Evolutionary conservation across 108 stramenopile species (phyloP).

Genomic region (Hondaea fermentalgiana): DNA sequence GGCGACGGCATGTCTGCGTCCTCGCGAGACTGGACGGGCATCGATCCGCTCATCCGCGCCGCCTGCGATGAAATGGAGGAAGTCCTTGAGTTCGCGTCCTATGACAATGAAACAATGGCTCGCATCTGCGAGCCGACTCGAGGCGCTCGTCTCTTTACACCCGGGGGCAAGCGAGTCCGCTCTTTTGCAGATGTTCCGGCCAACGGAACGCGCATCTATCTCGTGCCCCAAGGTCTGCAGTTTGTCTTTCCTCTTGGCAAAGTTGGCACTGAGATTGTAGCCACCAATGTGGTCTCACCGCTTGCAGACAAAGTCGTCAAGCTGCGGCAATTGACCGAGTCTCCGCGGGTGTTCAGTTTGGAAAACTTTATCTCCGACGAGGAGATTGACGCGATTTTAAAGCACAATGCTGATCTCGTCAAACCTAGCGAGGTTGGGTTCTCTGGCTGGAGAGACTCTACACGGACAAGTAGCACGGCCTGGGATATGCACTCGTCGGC

Average conservation of each 20-base stretch:
- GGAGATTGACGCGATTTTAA: conserved; percentile 28
- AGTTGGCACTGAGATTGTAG: conserved; percentile 30
- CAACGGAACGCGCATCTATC: not conserved
- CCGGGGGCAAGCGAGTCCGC: not conserved
- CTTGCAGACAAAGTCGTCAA: not conserved
- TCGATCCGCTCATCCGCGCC: not conserved
- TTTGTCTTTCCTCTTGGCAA: conserved; percentile 45
- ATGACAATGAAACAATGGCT: not conserved
- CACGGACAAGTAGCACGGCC: not conserved
- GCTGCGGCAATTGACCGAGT: not conserved
- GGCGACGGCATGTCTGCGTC: not conserved
- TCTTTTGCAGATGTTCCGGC: not conserved
- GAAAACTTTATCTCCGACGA: conserved; percentile 41
- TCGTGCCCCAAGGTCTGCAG: conserved; percentile 33
- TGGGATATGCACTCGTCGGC: not conserved
- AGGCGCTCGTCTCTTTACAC: not conserved
- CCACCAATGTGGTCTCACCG: not conserved
- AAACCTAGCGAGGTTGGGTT: conserved; percentile 41
- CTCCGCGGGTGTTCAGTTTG: conserved; percentile 36
- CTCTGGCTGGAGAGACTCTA: conserved; percentile 25
- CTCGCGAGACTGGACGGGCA: not conserved
- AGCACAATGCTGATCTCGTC: conserved; percentile 35
- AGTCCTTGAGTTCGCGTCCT: not conserved
- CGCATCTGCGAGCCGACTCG: not conserved
- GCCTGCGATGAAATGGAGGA: not conserved